Conservation (phyloP, 257 asterid species). For the Lantana camara region DNA sequence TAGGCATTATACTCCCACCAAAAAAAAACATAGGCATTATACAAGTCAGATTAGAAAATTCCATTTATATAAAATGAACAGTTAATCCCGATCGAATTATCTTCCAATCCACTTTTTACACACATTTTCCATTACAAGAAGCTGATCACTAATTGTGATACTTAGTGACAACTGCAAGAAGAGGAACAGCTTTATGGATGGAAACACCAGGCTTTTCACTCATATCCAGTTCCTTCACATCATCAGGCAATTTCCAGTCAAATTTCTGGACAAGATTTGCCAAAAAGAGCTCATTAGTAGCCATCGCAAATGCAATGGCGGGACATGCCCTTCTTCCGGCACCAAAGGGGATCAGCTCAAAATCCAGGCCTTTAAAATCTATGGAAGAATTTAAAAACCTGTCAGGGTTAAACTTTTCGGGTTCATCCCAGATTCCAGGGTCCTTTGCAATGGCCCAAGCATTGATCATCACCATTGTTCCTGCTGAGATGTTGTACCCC, state of each 20-base stretch:
- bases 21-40: too few relatives aligned
- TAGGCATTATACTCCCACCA: too few relatives aligned
- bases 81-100: too few relatives aligned
- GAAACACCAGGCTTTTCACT: constrained; percentile 32
- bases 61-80: too few relatives aligned
- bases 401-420: constrained; percentile 44
- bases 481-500: constrained; percentile 43
- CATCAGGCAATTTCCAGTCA: constrained; percentile 39
- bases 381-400: constrained; percentile 37
- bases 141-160: not conserved
- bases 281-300: constrained; percentile 25
- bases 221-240: constrained; percentile 26
- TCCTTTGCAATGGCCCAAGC: constrained; percentile 48
- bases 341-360: constrained; percentile 41
- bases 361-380: constrained; percentile 38
- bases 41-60: too few relatives aligned
- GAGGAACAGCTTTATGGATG: constrained; percentile 26
- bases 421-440: constrained; percentile 40
- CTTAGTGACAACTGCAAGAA: constrained; percentile 25
- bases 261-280: constrained; percentile 38
- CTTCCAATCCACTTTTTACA: too few relatives aligned
- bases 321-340: constrained; percentile 47
- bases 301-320: constrained; percentile 36
- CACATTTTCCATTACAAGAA: not conserved
- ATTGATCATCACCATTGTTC: constrained; percentile 39